Base-by-base conservation (phyloP, 768 basidiomycete genomes). In the Termitomyces sp. region DNA sequence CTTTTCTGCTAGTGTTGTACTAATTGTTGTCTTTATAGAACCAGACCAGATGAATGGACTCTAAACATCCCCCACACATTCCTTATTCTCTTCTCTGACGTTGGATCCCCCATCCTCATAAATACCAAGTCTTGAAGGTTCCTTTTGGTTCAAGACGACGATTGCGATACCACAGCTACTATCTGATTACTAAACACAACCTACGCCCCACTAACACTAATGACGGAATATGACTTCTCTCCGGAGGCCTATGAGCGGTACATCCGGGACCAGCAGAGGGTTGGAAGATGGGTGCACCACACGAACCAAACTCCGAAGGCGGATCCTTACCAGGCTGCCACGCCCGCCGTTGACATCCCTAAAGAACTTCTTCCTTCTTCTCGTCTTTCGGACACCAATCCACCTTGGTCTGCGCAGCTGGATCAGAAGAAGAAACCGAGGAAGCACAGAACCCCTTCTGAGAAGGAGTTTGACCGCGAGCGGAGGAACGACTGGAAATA, bases 181-280 rank as follows among this genome's bases (percentile, higher is more conserved):
- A 51, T 39, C 50, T 51, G 50, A 51, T 51, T 26, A 51, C 14
- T 22, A 10, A 50, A 34, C 32, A 48, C 34, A 37, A 37, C 36
- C 50, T 27, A 51, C 50, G 50, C 50, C 26, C 2, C 10, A 27
- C 33, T 33, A 33, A 16, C 20, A 34, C 26, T 51, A 27, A 67
- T 67, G 66, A 67, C 66, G 24, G 66, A 67, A 50, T 67, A 67
- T 51, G 66, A 67, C 56, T 67, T 62, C 39, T 65, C 66, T 16
- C 66, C 66, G 0, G 66, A 65, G 36, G 66, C 66, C 18, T 65
- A 58, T 30, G 62, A 65, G 40, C 62, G 51, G 0, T 59, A 53
- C 57, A 36, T 67, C 5, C 60, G 46, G 34, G 56, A 52, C 20
- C 62, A 65, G 49, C 46, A 60, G 7, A 56, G 59, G 6, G 37